Evolutionary conservation across 202 grass and related monocot genomes (phyloP), one percentile per base, ranked within the genome.

Genomic region (Eragrostis tef): DNA sequence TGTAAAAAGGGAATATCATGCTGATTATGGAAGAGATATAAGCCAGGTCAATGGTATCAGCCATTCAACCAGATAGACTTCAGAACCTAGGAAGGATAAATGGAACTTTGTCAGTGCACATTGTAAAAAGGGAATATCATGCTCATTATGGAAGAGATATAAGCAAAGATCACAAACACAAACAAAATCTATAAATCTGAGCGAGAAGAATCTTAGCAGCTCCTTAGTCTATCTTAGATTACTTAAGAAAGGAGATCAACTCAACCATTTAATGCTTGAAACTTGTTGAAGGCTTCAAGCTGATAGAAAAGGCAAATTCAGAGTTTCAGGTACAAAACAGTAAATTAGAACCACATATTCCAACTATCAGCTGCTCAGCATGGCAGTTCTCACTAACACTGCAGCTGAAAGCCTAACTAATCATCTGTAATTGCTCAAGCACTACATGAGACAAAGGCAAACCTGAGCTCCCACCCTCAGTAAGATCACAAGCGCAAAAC

Each of bases 51-150:
- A 70, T 61, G 53, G 53, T 50, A 60, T 67, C 10, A 64, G 56
- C 9, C 24, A 60, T 36, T 61, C 65, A 78, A 68, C 78, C 59
- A 78, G 80, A 42, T 69, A 79, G 22, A 70, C 53, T 60, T 66
- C 43, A 83, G 45, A 69, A 70, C 62, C 79, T 86, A 63, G 26
- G 67, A 83, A 79, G 16, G 54, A 20, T 65, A 83, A 69, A 86
- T 50, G 76, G 63, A 73, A 57, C 46, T 25, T 21, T 21, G 9
- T 83, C 46, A 89, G 79, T 79, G 61, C 78, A 86, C 45, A 61
- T 78, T n/a, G n/a, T n/a, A n/a, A n/a, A n/a, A n/a, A n/a, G n/a
- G n/a, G n/a, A n/a, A n/a, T n/a, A n/a, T n/a, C n/a, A n/a, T n/a
- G n/a, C n/a, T n/a, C n/a, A n/a, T n/a, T n/a, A n/a, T n/a, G n/a